phyloP scores from a whole-genome alignment of 768 basidiomycete genomes.

The Tricholoma hemisulphureum region DNA sequence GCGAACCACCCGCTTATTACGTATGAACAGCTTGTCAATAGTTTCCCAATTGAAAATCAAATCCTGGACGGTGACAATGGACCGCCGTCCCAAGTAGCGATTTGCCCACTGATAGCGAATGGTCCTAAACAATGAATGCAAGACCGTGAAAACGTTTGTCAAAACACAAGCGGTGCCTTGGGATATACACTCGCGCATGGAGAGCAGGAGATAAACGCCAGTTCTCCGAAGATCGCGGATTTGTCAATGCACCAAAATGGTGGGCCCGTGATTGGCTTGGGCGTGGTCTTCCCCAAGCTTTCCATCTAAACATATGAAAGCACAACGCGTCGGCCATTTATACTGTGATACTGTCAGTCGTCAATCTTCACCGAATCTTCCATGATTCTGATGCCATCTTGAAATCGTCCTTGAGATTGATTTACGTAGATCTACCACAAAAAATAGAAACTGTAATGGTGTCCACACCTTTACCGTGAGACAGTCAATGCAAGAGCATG shows the following conservation, averaged over 20 bases:
- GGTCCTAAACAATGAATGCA: too few relatives aligned
- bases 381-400: neutral
- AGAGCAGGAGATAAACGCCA: neutral
- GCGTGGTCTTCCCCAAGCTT: neutral
- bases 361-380: neutral
- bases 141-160: neutral
- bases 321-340: neutral
- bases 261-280: neutral
- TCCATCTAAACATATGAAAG: neutral
- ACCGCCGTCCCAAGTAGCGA: too few relatives aligned
- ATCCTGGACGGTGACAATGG: too few relatives aligned
- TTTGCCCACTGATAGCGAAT: too few relatives aligned
- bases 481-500: neutral
- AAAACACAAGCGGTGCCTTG: neutral
- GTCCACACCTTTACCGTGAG: neutral
- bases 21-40: neutral
- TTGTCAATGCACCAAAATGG: too few relatives aligned
- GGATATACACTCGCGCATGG: neutral
- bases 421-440: neutral
- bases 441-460: neutral
- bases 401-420: neutral
- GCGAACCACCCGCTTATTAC: neutral
- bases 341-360: neutral
- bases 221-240: neutral
- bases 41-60: too few relatives aligned